phyloP scores from a whole-genome alignment of 2,329 filamentous ascomycete species.

The Drechslerella stenobrocha region DNA sequence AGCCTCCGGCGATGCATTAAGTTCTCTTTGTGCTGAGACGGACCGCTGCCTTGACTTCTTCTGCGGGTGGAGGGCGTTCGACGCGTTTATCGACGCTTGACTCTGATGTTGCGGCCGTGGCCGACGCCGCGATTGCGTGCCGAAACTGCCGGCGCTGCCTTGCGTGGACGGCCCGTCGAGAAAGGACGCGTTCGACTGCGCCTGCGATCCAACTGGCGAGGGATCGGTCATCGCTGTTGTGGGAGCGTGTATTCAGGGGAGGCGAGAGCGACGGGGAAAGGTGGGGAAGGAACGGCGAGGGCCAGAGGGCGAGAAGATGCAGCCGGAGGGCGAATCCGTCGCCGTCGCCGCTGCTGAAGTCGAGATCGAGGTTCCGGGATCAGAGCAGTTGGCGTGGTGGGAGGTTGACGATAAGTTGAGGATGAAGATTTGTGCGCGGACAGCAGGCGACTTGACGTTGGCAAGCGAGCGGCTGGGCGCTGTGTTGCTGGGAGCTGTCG shows the following conservation, averaged over 20 bases:
- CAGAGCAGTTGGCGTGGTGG: not conserved
- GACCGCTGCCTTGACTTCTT: constrained; percentile 40
- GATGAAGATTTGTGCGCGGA: constrained; percentile 27
- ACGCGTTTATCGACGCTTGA: constrained; percentile 43
- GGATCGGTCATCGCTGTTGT: constrained; percentile 39
- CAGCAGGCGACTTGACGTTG: constrained; percentile 5
- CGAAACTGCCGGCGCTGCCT: constrained; percentile 30
- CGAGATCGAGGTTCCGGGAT: not conserved
- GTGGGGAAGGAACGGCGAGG: constrained; percentile 15
- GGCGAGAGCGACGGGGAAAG: constrained; percentile 1
- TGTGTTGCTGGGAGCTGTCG: not conserved
- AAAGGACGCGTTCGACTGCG: constrained; percentile 47
- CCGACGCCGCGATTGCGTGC: constrained; percentile 40
- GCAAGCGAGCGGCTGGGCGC: constrained; percentile 12
- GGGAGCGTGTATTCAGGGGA: constrained; percentile 16
- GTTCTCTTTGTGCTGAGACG: constrained; percentile 37
- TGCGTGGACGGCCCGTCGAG: constrained; percentile 42
- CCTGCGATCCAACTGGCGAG: constrained; percentile 31
- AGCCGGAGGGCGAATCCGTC: constrained; percentile 16
- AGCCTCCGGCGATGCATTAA: constrained; percentile 43
- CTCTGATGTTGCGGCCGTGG: constrained; percentile 29
- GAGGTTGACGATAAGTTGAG: constrained; percentile 21
- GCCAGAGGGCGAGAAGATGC: constrained; percentile 37
- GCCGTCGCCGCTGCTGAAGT: constrained; percentile 34
- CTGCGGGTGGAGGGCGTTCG: constrained; percentile 32